Conservation (phyloP, 257 asterid genomes). For the Solanum gandarillasii region DNA sequence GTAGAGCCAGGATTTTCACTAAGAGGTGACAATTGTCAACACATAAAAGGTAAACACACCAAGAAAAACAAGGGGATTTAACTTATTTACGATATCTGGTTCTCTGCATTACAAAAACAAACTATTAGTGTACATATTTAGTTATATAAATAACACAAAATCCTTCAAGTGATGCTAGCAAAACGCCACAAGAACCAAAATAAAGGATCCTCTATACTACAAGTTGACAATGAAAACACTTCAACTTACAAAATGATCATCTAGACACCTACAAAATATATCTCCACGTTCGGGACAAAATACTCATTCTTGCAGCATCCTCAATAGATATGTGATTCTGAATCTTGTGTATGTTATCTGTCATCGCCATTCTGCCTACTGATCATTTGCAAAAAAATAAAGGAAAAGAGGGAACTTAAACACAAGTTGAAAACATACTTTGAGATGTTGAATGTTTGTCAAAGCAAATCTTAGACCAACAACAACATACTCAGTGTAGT, state of each 20-base stretch:
- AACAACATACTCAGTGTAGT: neutral
- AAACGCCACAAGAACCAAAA: too few relatives aligned
- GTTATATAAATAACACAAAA: too few relatives aligned
- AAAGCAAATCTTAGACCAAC: neutral
- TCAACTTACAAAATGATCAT: neutral
- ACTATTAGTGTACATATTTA: too few relatives aligned
- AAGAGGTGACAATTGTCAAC: neutral
- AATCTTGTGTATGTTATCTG: neutral
- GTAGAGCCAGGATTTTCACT: neutral
- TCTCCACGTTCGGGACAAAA: neutral
- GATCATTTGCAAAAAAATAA: neutral
- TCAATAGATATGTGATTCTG: neutral
- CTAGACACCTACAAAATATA: neutral
- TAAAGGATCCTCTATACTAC: too few relatives aligned
- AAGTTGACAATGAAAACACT: too few relatives aligned
- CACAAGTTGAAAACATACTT: neutral
- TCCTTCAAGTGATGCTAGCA: too few relatives aligned
- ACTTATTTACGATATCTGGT: neutral
- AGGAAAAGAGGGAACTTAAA: neutral
- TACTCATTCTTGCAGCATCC: neutral
- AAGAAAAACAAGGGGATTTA: neutral
- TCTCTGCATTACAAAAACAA: neutral
- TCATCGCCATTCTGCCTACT: neutral
- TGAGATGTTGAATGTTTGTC: neutral
- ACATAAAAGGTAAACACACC: neutral